Evolutionary conservation across 495 filamentous ascomycete species (phyloP).

Genomic region (Hypomontagnella monticulosa): DNA sequence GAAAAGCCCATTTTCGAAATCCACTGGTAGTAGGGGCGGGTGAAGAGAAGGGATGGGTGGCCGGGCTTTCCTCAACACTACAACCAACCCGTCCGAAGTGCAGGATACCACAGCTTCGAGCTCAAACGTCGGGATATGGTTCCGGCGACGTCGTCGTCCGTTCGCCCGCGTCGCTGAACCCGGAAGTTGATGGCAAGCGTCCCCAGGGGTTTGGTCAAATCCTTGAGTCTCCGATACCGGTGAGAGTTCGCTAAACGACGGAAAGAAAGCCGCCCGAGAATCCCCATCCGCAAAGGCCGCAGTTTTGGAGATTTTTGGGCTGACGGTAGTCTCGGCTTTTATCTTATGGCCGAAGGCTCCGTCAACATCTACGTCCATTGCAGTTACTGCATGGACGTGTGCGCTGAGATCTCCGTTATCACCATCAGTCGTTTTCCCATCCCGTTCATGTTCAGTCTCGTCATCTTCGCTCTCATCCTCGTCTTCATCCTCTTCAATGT

Average conservation of each 20-base stretch:
- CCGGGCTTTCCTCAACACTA: slow-evolving; percentile 79
- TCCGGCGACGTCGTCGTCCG: slow-evolving; percentile 26
- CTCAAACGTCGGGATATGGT: slow-evolving; percentile 61
- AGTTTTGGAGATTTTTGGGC: slow-evolving; percentile 25
- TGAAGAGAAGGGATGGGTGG: slow-evolving; percentile 70
- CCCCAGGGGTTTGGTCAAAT: slow-evolving; percentile 11
- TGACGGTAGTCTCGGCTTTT: slow-evolving; percentile 28
- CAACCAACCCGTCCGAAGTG: slow-evolving; percentile 88
- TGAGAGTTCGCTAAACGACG: not conserved
- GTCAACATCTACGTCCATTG: slow-evolving; percentile 51
- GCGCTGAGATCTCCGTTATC: slow-evolving; percentile 43
- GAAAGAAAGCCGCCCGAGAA: not conserved
- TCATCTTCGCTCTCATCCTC: slow-evolving; percentile 47
- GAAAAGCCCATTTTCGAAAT: slow-evolving; percentile 74
- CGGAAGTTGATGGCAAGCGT: slow-evolving; percentile 18
- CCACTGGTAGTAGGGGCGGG: slow-evolving; percentile 55
- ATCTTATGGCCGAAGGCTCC: slow-evolving; percentile 14
- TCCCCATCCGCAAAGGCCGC: not conserved
- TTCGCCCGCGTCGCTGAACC: slow-evolving; percentile 19
- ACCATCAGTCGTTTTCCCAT: slow-evolving; percentile 20
- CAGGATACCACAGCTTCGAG: slow-evolving; percentile 90
- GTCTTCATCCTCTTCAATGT: slow-evolving; percentile 47
- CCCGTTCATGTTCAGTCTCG: slow-evolving; percentile 24
- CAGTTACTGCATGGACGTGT: slow-evolving; percentile 15
- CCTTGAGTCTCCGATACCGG: not conserved